Conservation (phyloP, 2,329 filamentous ascomycete species). For the Ophiostoma himal-ulmi region DNA sequence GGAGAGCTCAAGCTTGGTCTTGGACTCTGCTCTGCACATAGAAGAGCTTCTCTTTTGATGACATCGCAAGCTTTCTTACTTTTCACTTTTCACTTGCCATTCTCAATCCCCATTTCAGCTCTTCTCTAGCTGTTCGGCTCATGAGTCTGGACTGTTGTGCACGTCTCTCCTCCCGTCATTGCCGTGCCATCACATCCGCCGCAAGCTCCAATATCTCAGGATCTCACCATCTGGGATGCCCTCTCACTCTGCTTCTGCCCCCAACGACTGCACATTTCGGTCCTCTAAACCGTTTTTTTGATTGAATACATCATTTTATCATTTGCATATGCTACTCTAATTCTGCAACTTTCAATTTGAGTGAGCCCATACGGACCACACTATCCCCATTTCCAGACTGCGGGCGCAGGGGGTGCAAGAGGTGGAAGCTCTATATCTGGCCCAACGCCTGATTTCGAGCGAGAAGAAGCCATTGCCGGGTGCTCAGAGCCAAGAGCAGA, state of each 20-base stretch:
- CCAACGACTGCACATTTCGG: background rate
- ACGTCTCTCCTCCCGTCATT: background rate
- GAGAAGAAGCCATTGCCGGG: background rate
- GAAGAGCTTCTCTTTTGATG: background rate
- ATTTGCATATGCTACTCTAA: background rate
- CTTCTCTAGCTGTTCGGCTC: background rate
- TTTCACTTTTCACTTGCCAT: background rate
- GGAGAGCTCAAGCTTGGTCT: background rate
- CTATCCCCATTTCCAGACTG: background rate
- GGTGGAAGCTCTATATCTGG: constrained; percentile 3
- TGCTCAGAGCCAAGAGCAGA: background rate
- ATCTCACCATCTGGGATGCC: constrained; percentile 2
- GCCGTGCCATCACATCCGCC: background rate
- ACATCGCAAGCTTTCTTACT: background rate
- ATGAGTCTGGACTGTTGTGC: background rate
- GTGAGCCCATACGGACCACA: background rate
- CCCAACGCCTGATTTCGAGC: background rate
- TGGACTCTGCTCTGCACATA: background rate
- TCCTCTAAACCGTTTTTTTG: background rate
- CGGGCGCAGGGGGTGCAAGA: constrained; percentile 9
- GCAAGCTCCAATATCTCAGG: background rate
- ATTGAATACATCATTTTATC: background rate
- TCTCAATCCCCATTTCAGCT: background rate
- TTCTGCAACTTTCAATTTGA: background rate
- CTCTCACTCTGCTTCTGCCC: background rate